Evolutionary conservation across 257 asterid genomes (phyloP).

Genomic region (Galeopsis tetrahit): DNA sequence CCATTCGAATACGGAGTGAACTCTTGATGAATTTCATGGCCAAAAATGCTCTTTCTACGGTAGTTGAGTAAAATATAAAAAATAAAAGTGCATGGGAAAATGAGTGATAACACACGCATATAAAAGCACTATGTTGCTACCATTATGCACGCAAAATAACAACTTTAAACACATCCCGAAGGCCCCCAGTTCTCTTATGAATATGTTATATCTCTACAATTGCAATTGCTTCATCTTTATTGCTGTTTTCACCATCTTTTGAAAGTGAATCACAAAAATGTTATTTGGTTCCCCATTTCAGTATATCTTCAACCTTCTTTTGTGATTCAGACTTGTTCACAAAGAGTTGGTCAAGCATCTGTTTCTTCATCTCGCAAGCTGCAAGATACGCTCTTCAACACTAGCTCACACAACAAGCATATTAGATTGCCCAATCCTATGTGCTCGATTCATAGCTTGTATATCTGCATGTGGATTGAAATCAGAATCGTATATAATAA

Average conservation of each 20-base stretch:
- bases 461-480: too few species aligned
- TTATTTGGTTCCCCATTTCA: conserved; percentile 98
- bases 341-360: conserved; percentile 98
- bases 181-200: conserved; percentile 82
- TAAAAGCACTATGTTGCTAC: too few species aligned
- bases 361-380: too few species aligned
- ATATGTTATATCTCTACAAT: conserved; percentile 33
- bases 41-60: too few species aligned
- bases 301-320: conserved; percentile 93
- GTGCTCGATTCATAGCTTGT: too few species aligned
- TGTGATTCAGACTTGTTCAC: conserved; percentile 93
- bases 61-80: conserved; percentile 19
- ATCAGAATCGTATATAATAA: too few species aligned
- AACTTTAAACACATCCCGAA: conserved; percentile 90
- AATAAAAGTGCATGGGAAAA: conserved; percentile 18
- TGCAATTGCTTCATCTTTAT: conserved; percentile 47
- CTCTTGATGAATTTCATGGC: too few species aligned
- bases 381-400: too few species aligned
- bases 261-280: conserved; percentile 79
- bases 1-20: too few species aligned
- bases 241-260: conserved; percentile 64
- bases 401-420: too few species aligned
- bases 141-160: conserved; percentile 45
- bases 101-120: not conserved
- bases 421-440: too few species aligned